Conservation (phyloP, 2,329 filamentous ascomycete species). For the Helotiales sp. region DNA sequence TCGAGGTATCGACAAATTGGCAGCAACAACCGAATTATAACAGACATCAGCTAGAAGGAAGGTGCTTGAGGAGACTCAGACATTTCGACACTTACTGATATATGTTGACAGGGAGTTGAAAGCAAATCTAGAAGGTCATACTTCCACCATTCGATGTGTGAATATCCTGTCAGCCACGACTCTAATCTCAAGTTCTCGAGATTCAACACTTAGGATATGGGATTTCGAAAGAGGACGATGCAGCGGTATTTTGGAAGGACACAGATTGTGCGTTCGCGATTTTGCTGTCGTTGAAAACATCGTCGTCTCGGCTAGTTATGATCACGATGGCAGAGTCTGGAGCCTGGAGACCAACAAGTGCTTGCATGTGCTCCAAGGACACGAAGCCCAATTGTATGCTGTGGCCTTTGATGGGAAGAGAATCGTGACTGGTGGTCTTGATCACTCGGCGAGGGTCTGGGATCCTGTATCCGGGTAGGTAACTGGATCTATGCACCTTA, state of each 20-base stretch:
- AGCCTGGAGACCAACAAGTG: slow-evolving; percentile 95
- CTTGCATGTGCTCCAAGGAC: slow-evolving; percentile 80
- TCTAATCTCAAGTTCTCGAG: slow-evolving; percentile 10
- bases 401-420: slow-evolving; percentile 91
- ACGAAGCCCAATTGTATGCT: slow-evolving; percentile 96
- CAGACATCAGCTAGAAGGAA: not conserved
- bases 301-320: slow-evolving; percentile 92
- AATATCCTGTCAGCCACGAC: not conserved
- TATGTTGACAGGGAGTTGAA: not conserved
- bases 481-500: too few relatives aligned
- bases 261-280: slow-evolving; percentile 1
- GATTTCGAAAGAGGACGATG: slow-evolving; percentile 8
- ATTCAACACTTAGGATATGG: slow-evolving; percentile 9
- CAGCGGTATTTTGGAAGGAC: slow-evolving; percentile 5
- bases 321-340: slow-evolving; percentile 65
- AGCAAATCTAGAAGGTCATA: not conserved
- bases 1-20: too few relatives aligned
- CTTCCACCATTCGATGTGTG: not conserved
- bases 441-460: slow-evolving; percentile 95
- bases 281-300: slow-evolving; percentile 53
- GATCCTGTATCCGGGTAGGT: slow-evolving; percentile 79
- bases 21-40: too few relatives aligned
- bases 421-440: slow-evolving; percentile 88
- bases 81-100: not conserved
- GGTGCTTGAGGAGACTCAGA: not conserved